Percentiles rank a stretch among this genome's conserved stretches.
Conservation (phyloP, 306 rosid species). For the Fagus crenata region DNA sequence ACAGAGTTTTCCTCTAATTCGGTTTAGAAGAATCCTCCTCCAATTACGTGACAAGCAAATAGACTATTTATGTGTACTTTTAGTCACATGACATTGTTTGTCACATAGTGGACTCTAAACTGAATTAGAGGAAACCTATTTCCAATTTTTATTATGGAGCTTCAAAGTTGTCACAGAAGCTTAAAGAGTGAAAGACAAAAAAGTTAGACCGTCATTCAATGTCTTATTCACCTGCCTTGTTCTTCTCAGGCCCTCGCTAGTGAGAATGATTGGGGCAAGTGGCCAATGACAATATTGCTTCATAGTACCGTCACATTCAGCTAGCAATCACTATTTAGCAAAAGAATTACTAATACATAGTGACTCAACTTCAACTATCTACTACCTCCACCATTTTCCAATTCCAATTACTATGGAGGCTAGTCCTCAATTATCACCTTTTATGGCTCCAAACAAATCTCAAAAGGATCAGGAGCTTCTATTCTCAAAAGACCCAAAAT, state of each 20-base stretch:
- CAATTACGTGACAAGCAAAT: too few relatives aligned
- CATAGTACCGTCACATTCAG: not conserved
- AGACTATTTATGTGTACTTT: too few relatives aligned
- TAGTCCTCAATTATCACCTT: conserved; percentile 18
- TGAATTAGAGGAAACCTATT: too few relatives aligned
- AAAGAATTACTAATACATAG: not conserved
- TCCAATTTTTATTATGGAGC: not conserved
- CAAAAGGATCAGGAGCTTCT: conserved; percentile 3
- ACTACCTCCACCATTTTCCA: not conserved
- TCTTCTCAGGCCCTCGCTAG: not conserved
- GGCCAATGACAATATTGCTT: not conserved
- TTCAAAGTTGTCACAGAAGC: not conserved
- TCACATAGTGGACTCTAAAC: too few relatives aligned
- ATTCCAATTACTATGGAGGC: conserved; percentile 18
- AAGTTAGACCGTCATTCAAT: not conserved
- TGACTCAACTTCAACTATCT: too few relatives aligned
- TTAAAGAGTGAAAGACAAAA: not conserved
- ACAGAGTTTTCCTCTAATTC: too few relatives aligned
- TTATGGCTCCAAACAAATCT: conserved; percentile 29
- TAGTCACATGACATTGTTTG: too few relatives aligned
- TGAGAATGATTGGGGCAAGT: not conserved
- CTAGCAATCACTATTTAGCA: not conserved
- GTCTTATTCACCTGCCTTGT: not conserved
- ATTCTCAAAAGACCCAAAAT: conserved; percentile 36
- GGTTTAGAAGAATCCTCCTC: too few relatives aligned